These are phyloP conservation scores for Leccinum fuscescens DNA, from an alignment of 1,284 basidiomycete species.

Conservation along the genomic window DNA sequence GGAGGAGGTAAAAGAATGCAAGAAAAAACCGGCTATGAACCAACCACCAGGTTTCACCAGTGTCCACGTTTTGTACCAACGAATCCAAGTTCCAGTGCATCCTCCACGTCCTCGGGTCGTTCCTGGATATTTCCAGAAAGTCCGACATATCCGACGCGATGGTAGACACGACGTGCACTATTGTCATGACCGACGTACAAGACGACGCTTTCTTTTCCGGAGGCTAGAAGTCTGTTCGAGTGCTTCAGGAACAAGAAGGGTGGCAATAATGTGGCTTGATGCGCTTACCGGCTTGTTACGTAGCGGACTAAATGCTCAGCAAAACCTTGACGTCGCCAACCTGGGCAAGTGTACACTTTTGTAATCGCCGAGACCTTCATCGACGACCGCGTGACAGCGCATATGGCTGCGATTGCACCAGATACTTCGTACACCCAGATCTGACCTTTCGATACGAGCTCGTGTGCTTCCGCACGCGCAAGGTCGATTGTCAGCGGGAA, in stretches of 20 bases:
- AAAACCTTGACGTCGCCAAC: slow-evolving; percentile 43
- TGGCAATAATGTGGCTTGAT: not conserved
- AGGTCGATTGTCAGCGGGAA: slow-evolving; percentile 46
- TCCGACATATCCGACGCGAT: slow-evolving; percentile 50
- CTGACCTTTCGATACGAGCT: slow-evolving; percentile 49
- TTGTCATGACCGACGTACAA: slow-evolving; percentile 54
- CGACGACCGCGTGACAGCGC: slow-evolving; percentile 49
- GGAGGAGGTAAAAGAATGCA: not conserved
- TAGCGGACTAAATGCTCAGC: slow-evolving; percentile 45
- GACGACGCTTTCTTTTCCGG: slow-evolving; percentile 40
- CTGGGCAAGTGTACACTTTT: slow-evolving; percentile 48
- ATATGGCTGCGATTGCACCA: slow-evolving; percentile 56
- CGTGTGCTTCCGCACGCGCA: slow-evolving; percentile 51
- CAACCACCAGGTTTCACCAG: slow-evolving; percentile 16
- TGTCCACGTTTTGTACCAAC: slow-evolving; percentile 31
- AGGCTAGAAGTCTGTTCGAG: slow-evolving; percentile 35
- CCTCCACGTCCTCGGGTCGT: slow-evolving; percentile 37
- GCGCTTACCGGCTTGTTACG: slow-evolving; percentile 39
- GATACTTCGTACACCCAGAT: slow-evolving; percentile 62
- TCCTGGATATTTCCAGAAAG: slow-evolving; percentile 26
- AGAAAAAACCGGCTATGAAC: not conserved
- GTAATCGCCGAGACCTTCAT: slow-evolving; percentile 45
- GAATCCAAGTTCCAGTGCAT: slow-evolving; percentile 56
- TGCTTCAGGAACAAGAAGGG: slow-evolving; percentile 7
- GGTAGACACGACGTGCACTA: slow-evolving; percentile 47